A percentile compares a stretch with the other conserved stretches of the same genome.
Evolutionary conservation across 2,329 filamentous ascomycete species (phyloP).

Genomic region (Neocatenulostroma microsporum): DNA sequence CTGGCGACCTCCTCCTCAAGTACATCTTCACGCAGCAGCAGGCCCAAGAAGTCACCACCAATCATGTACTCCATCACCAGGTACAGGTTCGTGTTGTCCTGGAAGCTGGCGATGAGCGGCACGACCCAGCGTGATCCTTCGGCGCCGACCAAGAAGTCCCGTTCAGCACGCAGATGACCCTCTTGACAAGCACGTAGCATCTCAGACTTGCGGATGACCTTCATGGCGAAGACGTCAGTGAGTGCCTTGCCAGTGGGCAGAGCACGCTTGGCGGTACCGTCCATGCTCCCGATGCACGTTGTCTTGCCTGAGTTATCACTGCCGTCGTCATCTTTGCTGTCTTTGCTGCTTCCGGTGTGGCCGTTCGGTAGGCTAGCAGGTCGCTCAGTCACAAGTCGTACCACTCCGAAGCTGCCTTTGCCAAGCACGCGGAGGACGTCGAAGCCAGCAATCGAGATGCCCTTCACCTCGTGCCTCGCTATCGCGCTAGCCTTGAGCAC

Average conservation of each 20-base stretch:
- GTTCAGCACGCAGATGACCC: slow-evolving; percentile 80
- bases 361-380: slow-evolving; percentile 1
- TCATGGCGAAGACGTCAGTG: slow-evolving; percentile 82
- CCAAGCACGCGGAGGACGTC: slow-evolving; percentile 75
- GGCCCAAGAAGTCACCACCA: slow-evolving; percentile 83
- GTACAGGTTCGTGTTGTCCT: slow-evolving; percentile 76
- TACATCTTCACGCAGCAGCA: slow-evolving; percentile 77
- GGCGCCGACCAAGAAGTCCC: slow-evolving; percentile 83
- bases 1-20: slow-evolving; percentile 69
- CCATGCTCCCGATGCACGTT: slow-evolving; percentile 16
- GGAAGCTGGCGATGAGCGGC: slow-evolving; percentile 78
- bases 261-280: slow-evolving; percentile 21
- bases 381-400: slow-evolving; percentile 68
- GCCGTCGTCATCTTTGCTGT: slow-evolving; percentile 23
- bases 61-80: slow-evolving; percentile 99
- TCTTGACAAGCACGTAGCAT: slow-evolving; percentile 91
- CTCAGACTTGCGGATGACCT: slow-evolving; percentile 86
- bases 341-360: background rate
- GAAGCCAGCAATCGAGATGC: slow-evolving; percentile 57
- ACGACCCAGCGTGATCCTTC: slow-evolving; percentile 89
- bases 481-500: slow-evolving; percentile 58
- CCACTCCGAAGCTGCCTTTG: slow-evolving; percentile 90
- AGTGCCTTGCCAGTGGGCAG: slow-evolving; percentile 23
- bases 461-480: slow-evolving; percentile 39
- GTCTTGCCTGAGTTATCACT: slow-evolving; percentile 15